phyloP scores from a whole-genome alignment of 108 stramenopile genomes.

The Seminavis robusta region DNA sequence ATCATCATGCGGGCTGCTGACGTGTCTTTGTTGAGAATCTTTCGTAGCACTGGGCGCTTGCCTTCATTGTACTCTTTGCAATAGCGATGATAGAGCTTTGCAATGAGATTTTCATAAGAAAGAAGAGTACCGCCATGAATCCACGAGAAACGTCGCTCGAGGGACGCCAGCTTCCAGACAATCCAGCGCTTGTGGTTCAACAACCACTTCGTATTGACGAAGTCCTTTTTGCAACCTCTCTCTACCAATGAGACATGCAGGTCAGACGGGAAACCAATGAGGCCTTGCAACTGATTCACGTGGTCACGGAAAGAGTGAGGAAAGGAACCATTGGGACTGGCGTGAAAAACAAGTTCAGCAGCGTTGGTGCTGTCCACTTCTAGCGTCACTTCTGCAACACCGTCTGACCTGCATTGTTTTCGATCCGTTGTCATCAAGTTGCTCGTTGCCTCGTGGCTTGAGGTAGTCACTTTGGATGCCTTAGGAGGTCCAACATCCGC shows the following conservation, averaged over 20 bases:
- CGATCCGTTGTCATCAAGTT: too few species aligned
- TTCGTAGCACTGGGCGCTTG: slow-evolving; percentile 59
- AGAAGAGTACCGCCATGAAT: slow-evolving; percentile 51
- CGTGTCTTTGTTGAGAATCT: slow-evolving; percentile 75
- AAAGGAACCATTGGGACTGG: too few species aligned
- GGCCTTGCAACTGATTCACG: too few species aligned
- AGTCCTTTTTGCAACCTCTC: slow-evolving; percentile 40
- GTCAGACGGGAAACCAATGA: slow-evolving; percentile 17
- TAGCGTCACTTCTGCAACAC: too few species aligned
- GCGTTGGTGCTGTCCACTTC: too few species aligned
- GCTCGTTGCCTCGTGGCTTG: too few species aligned
- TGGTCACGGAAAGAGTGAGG: too few species aligned
- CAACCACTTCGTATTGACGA: slow-evolving; percentile 59
- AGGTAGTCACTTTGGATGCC: too few species aligned
- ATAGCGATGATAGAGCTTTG: slow-evolving; percentile 54
- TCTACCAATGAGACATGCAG: slow-evolving; percentile 30
- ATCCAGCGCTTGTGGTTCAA: slow-evolving; percentile 75
- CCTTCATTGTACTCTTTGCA: slow-evolving; percentile 54
- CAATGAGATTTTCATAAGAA: slow-evolving; percentile 51
- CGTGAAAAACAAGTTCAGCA: too few species aligned
- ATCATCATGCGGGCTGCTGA: slow-evolving; percentile 49
- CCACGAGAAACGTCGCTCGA: slow-evolving; percentile 60
- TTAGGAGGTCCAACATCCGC: too few species aligned
- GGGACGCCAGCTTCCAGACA: slow-evolving; percentile 77
- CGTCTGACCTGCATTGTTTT: too few species aligned